These are phyloP conservation scores for Fraxinus sp. DNA, from an alignment of 305 asterid species.

Conservation along the genomic window DNA sequence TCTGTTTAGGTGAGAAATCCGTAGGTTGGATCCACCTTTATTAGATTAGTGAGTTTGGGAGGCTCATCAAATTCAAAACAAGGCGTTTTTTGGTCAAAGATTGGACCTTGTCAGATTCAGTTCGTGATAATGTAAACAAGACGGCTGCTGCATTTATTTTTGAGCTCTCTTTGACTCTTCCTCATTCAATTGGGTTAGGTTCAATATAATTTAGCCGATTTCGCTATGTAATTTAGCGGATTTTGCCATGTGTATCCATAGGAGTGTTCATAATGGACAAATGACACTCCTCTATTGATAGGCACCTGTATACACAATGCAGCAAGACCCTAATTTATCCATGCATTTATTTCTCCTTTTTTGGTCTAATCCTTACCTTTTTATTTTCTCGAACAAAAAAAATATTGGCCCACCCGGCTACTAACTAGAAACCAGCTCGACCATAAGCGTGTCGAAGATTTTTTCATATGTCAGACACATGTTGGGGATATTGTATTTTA, in stretches of 20 bases:
- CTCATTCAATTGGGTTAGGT: neutral
- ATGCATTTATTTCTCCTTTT: neutral
- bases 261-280: too few species aligned
- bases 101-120: constrained; percentile 19
- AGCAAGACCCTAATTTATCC: neutral
- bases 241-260: too few species aligned
- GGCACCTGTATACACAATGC: too few species aligned
- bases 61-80: constrained; percentile 34
- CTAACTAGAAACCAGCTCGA: neutral
- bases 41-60: neutral
- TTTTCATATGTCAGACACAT: neutral
- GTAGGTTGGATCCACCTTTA: neutral
- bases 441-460: neutral
- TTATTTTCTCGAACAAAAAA: neutral
- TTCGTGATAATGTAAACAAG: neutral
- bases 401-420: neutral
- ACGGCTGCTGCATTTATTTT: neutral
- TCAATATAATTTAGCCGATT: neutral
- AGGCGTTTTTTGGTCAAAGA: constrained; percentile 49
- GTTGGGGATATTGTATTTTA: neutral
- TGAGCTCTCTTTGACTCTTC: neutral
- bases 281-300: too few species aligned
- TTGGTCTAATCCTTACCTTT: too few species aligned
- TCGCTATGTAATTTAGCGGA: too few species aligned
- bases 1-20: neutral